A percentile compares a stretch with the other conserved stretches of the same genome.
phyloP scores from a whole-genome alignment of 2,329 filamentous ascomycete species.

The Fusarium graminum region DNA sequence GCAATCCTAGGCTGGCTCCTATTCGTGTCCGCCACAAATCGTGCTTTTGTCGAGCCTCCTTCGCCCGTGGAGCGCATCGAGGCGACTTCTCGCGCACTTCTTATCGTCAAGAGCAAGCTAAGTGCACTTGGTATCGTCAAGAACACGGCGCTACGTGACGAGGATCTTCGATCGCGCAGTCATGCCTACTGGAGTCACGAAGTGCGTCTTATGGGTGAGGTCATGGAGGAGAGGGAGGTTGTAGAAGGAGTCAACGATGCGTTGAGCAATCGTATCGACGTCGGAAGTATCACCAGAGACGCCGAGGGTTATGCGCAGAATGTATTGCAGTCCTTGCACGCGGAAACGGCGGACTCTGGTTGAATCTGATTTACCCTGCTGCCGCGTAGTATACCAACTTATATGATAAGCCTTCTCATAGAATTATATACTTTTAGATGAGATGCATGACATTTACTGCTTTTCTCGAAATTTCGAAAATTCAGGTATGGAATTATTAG shows the following conservation, averaged over 20 bases:
- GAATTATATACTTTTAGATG: slow-evolving; percentile 30
- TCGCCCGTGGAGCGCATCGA: slow-evolving; percentile 76
- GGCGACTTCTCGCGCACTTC: slow-evolving; percentile 66
- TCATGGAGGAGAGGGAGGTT: slow-evolving; percentile 84
- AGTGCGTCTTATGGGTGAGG: slow-evolving; percentile 76
- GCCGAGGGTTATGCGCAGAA: slow-evolving; percentile 71
- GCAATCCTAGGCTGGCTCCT: slow-evolving; percentile 72
- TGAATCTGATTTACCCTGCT: slow-evolving; percentile 27
- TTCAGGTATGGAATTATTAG: too few species aligned
- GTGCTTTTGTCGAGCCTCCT: slow-evolving; percentile 76
- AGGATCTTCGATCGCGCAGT: slow-evolving; percentile 73
- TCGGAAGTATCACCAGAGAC: slow-evolving; percentile 70
- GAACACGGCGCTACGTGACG: slow-evolving; percentile 83
- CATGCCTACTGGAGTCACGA: slow-evolving; percentile 87
- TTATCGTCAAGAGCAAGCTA: slow-evolving; percentile 73
- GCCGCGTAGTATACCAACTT: slow-evolving; percentile 43
- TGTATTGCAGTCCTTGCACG: slow-evolving; percentile 54
- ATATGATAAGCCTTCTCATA: slow-evolving; percentile 45
- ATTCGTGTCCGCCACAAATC: slow-evolving; percentile 83
- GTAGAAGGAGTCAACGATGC: slow-evolving; percentile 78
- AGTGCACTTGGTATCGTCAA: slow-evolving; percentile 80
- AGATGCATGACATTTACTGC: too few species aligned
- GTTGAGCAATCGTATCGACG: slow-evolving; percentile 73
- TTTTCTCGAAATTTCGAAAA: slow-evolving; percentile 15
- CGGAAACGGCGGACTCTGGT: slow-evolving; percentile 36